These are phyloP conservation scores for Dactylellina leptospora DNA, from an alignment of 2,329 filamentous ascomycete genomes.

Conservation along the genomic window DNA sequence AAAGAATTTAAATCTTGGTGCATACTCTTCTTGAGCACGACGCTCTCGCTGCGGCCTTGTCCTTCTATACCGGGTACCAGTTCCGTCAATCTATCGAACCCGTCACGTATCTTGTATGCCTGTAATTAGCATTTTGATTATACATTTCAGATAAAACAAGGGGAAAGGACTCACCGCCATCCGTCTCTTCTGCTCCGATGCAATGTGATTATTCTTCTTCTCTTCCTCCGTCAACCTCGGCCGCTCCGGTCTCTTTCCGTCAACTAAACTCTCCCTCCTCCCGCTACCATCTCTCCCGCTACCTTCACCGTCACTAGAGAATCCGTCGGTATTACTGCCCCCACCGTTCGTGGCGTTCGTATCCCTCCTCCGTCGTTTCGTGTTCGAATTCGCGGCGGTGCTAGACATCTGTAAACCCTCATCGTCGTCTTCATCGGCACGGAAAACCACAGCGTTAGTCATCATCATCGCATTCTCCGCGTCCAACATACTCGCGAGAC, in stretches of 20 bases:
- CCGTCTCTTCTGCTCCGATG: slow-evolving; percentile 68
- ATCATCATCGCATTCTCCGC: slow-evolving; percentile 12
- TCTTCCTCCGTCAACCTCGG: slow-evolving; percentile 74
- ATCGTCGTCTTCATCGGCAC: slow-evolving; percentile 13
- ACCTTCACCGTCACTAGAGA: no score
- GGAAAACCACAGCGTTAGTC: slow-evolving; percentile 4
- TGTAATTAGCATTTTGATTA: slow-evolving; percentile 18
- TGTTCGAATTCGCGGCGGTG: background rate
- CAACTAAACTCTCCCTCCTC: slow-evolving; percentile 15
- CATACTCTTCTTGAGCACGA: slow-evolving; percentile 74
- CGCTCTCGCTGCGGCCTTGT: slow-evolving; percentile 82
- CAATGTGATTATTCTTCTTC: slow-evolving; percentile 78
- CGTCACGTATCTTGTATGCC: slow-evolving; percentile 74
- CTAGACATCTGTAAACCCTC: background rate
- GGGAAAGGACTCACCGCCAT: slow-evolving; percentile 47
- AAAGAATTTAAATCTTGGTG: background rate
- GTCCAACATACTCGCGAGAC: background rate
- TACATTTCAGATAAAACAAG: slow-evolving; percentile 1
- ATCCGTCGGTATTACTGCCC: slow-evolving; percentile 25
- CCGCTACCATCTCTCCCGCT: slow-evolving; percentile 30
- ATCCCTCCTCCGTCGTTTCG: slow-evolving; percentile 48
- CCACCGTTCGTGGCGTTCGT: slow-evolving; percentile 12
- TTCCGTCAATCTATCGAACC: slow-evolving; percentile 81
- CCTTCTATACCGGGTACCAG: slow-evolving; percentile 84
- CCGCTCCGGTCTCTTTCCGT: slow-evolving; percentile 62